Base-by-base conservation (phyloP, 371 early-diverging fungal genomes). In the Mucor irregularis region DNA sequence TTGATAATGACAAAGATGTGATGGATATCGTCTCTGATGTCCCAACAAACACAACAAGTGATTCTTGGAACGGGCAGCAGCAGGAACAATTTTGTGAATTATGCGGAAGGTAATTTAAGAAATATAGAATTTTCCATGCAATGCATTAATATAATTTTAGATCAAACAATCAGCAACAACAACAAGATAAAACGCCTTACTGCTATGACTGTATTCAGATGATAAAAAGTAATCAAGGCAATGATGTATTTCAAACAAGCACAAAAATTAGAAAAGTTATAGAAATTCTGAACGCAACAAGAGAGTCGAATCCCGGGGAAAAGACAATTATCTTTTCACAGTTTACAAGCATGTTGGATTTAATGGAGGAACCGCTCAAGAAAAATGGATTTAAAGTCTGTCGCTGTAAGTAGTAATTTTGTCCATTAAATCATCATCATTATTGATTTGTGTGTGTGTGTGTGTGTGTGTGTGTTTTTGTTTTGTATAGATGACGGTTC, bases 311-410 rank as follows among this genome's bases (percentile, higher is more conserved):
- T 45, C 76, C 74, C 25, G 59, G 52, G 6, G 78, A 82, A 52
- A 94, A 94, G 66, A 81, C 88, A 26, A 90, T 94, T 53, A 84
- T 92, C 4, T 94, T 92, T 65, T 91, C 91, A n/a, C 93, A 94
- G 64, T 94, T 91, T 53, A 86, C 87, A 5, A 76, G 87, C 44
- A 89, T 92, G 76, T 68, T 94, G 21, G 86, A 88, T 56, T 61
- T 92, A 44, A 73, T 92, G 44, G 88, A 90, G 31, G 82, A 80
- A 60, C 84, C 90, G 1, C 66, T 94, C 42, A 64, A 64, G 6
- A 60, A 82, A 25, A 29, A 62, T 65, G 88, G 59, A 37, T 88
- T 65, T 81, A 86, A 69, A 69, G 86, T 28, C 59, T 93, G 60
- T 55, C 67, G 64, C 59, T 71, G 75, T 68, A 50, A 80, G 85